Evolutionary conservation across 371 early-diverging fungal genomes (phyloP).

Genomic region (Sporodiniella umbellata): DNA sequence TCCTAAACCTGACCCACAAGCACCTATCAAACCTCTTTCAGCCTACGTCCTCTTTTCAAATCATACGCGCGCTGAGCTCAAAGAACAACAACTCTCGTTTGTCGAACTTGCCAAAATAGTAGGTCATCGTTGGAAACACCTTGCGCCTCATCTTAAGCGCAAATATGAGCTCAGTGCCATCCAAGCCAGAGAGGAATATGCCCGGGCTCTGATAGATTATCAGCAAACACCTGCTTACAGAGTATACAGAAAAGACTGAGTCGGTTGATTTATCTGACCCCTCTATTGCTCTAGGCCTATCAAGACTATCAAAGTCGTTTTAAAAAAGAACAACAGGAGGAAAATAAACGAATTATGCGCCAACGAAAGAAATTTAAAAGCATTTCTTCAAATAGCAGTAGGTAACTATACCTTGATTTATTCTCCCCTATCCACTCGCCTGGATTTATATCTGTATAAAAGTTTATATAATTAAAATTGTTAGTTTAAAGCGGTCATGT

Average conservation of each 20-base stretch:
- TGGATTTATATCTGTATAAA: neutral
- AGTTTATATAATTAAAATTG: neutral
- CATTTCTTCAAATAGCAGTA: slow-evolving; percentile 16
- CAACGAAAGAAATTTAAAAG: slow-evolving; percentile 23
- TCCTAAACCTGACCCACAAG: slow-evolving; percentile 52
- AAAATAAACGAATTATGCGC: slow-evolving; percentile 19
- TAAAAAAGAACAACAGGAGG: slow-evolving; percentile 36
- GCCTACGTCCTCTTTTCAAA: slow-evolving; percentile 59
- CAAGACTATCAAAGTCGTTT: slow-evolving; percentile 35
- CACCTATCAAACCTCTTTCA: slow-evolving; percentile 52
- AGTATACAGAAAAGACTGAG: too few relatives aligned
- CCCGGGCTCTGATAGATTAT: slow-evolving; percentile 28
- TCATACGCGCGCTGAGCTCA: slow-evolving; percentile 35
- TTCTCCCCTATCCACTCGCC: too few relatives aligned
- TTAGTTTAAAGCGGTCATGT: slow-evolving; percentile 9
- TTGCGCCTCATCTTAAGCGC: slow-evolving; percentile 25
- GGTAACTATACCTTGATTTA: neutral
- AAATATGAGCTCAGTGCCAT: slow-evolving; percentile 38
- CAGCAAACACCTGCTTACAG: too few relatives aligned
- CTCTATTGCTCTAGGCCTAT: slow-evolving; percentile 18
- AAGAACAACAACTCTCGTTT: slow-evolving; percentile 41
- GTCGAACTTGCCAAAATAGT: slow-evolving; percentile 49
- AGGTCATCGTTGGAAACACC: slow-evolving; percentile 48
- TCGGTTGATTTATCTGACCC: too few relatives aligned
- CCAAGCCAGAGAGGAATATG: slow-evolving; percentile 39